Evolutionary conservation across 495 filamentous ascomycete species (phyloP).

Genomic region (Trichoderma erinaceum): DNA sequence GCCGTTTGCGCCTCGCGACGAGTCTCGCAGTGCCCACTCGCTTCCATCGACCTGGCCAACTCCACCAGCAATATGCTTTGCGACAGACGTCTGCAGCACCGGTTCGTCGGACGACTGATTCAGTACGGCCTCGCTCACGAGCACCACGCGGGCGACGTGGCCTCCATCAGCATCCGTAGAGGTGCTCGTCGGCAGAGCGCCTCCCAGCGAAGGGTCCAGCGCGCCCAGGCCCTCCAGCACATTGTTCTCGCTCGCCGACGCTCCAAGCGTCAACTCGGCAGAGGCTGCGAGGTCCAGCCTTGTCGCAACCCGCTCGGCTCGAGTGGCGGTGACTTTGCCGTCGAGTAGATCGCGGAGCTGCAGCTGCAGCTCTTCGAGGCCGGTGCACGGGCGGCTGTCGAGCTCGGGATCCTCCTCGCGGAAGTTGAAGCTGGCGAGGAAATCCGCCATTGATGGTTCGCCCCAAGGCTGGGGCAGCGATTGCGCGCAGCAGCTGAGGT

Average conservation of each 20-base stretch:
- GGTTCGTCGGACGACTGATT: constrained; percentile 40
- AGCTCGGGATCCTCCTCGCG: constrained; percentile 24
- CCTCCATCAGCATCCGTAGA: constrained; percentile 16
- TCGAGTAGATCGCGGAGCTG: constrained; percentile 31
- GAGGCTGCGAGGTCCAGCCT: constrained; percentile 35
- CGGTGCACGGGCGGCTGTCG: constrained; percentile 31
- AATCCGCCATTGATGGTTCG: constrained; percentile 27
- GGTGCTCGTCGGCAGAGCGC: constrained; percentile 18
- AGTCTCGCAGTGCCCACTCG: constrained; percentile 35
- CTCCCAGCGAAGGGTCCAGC: constrained; percentile 27
- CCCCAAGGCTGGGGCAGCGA: neutral
- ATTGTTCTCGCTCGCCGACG: constrained; percentile 29
- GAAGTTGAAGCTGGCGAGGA: constrained; percentile 20
- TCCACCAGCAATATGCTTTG: constrained; percentile 34
- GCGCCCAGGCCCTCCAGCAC: constrained; percentile 23
- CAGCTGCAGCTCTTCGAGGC: constrained; percentile 35
- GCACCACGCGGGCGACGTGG: constrained; percentile 21
- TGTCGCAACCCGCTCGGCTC: constrained; percentile 35
- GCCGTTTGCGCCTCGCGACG: constrained; percentile 35
- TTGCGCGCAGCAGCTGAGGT: neutral
- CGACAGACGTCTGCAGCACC: constrained; percentile 34
- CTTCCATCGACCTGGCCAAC: constrained; percentile 36
- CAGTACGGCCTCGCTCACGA: constrained; percentile 34
- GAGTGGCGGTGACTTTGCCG: constrained; percentile 31
- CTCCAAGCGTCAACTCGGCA: constrained; percentile 30